A percentile compares a stretch with the other conserved stretches of the same genome.
Evolutionary conservation across 495 filamentous ascomycete genomes (phyloP).

Genomic region (Amniculicola lignicola): DNA sequence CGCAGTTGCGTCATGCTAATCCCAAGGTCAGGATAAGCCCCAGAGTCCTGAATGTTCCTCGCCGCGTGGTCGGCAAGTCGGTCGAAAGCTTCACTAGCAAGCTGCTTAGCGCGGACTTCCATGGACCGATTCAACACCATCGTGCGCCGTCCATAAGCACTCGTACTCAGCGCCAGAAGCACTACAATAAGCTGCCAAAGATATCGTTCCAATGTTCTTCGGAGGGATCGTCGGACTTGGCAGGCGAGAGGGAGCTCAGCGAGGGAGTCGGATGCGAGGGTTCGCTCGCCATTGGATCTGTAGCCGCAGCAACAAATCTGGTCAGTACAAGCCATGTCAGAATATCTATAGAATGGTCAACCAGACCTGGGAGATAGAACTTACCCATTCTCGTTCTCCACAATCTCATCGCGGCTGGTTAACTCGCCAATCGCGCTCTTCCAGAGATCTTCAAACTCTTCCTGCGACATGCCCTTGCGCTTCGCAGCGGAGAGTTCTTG

Average conservation of each 20-base stretch:
- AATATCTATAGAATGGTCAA: constrained; percentile 12
- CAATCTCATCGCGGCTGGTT: constrained; percentile 74
- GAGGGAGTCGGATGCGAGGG: constrained; percentile 75
- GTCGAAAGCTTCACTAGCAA: constrained; percentile 79
- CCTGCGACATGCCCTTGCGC: constrained; percentile 72
- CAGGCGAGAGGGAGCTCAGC: constrained; percentile 83
- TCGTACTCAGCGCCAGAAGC: constrained; percentile 48
- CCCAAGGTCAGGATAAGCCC: constrained; percentile 64
- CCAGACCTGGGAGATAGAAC: constrained; percentile 41
- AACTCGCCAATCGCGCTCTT: constrained; percentile 82
- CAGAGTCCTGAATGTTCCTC: constrained; percentile 58
- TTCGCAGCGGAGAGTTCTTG: constrained; percentile 67
- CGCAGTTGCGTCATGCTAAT: constrained; percentile 83
- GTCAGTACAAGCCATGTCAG: constrained; percentile 33
- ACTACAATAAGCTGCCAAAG: constrained; percentile 83
- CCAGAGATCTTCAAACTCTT: constrained; percentile 93
- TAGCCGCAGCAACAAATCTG: constrained; percentile 50
- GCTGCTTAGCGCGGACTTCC: constrained; percentile 65
- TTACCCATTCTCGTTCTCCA: constrained; percentile 71
- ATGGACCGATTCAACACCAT: constrained; percentile 58
- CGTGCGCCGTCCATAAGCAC: constrained; percentile 57
- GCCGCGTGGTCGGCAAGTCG: constrained; percentile 78
- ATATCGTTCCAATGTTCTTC: constrained; percentile 91
- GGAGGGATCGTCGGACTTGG: constrained; percentile 81
- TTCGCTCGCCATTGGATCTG: constrained; percentile 59